Evolutionary conservation across 2,329 filamentous ascomycete species (phyloP).

Genomic region (Fusarium succisae): DNA sequence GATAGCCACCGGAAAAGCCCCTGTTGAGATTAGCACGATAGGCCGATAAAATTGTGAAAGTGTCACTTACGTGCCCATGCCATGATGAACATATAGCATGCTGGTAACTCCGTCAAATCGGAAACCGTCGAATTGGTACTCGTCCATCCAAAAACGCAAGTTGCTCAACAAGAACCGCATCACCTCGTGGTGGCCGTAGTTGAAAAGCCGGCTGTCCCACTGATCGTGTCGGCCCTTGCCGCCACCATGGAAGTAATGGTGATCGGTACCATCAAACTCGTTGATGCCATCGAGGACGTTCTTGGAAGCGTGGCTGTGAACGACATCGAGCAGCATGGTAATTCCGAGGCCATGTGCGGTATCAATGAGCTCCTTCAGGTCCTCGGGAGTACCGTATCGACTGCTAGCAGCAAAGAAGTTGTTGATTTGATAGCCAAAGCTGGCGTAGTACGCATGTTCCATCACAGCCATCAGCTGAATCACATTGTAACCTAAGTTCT

Average conservation of each 20-base stretch:
- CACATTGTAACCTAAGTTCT: constrained; percentile 91
- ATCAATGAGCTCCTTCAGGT: constrained; percentile 95
- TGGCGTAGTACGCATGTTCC: constrained; percentile 99
- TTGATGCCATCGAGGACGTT: constrained; percentile 96
- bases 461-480: constrained; percentile 99
- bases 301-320: constrained; percentile 98
- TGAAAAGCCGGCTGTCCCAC: constrained; percentile 97
- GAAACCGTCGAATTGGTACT: constrained; percentile 96
- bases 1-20: constrained; percentile 96
- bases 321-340: constrained; percentile 90
- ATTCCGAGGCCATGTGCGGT: constrained; percentile 92
- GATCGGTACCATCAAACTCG: constrained; percentile 93
- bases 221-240: constrained; percentile 86
- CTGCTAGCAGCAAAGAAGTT: constrained; percentile 98
- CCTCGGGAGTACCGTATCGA: constrained; percentile 91
- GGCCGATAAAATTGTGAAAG: background rate
- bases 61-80: constrained; percentile 86
- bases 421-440: constrained; percentile 98
- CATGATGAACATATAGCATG: constrained; percentile 96
- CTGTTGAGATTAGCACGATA: constrained; percentile 53
- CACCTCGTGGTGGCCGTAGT: constrained; percentile 95
- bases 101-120: constrained; percentile 98
- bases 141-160: constrained; percentile 98
- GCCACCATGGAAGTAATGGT: constrained; percentile 94
- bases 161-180: constrained; percentile 96